phyloP scores from a whole-genome alignment of 306 rosid species.

The Prunus campanulata region DNA sequence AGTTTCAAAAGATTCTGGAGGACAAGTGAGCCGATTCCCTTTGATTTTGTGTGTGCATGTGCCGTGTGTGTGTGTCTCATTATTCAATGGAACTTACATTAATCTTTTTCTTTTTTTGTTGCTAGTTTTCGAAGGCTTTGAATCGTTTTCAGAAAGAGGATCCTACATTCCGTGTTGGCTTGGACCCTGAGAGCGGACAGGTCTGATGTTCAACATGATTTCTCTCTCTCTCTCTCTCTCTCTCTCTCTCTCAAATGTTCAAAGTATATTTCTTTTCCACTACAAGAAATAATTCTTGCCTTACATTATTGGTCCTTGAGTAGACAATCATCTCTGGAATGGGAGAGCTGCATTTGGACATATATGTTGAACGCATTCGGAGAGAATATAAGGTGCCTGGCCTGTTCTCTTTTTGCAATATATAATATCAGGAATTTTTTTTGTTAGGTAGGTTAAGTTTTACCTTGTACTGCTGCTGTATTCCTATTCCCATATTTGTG shows the following conservation, averaged over 20 bases:
- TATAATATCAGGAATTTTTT: background rate
- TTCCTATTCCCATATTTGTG: conserved; percentile 19
- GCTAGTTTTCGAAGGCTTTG: conserved; percentile 92
- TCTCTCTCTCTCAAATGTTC: background rate
- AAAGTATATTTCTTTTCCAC: background rate
- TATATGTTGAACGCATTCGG: conserved; percentile 91
- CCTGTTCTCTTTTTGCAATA: background rate
- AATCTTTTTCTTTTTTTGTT: conserved; percentile 13
- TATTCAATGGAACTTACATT: conserved; percentile 14
- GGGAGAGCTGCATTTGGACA: conserved; percentile 98
- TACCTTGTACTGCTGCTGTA: conserved; percentile 13
- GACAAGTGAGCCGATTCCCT: conserved; percentile 70
- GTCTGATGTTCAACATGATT: conserved; percentile 35
- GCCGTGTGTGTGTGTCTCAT: background rate
- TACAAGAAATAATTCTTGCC: conserved; percentile 18
- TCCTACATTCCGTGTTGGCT: conserved; percentile 97
- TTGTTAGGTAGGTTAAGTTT: conserved; percentile 14
- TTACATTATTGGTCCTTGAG: conserved; percentile 21
- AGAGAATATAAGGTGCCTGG: conserved; percentile 82
- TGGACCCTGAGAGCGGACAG: conserved; percentile 98
- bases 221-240: conserved; percentile 3
- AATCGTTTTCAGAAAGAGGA: conserved; percentile 98
- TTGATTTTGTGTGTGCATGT: conserved; percentile 11
- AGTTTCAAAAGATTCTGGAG: conserved; percentile 95
- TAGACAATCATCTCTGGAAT: conserved; percentile 98